A percentile compares a stretch with the other conserved stretches of the same genome.
Evolutionary conservation across 2,329 filamentous ascomycete genomes (phyloP).

Genomic region (Alternaria ethzedia): DNA sequence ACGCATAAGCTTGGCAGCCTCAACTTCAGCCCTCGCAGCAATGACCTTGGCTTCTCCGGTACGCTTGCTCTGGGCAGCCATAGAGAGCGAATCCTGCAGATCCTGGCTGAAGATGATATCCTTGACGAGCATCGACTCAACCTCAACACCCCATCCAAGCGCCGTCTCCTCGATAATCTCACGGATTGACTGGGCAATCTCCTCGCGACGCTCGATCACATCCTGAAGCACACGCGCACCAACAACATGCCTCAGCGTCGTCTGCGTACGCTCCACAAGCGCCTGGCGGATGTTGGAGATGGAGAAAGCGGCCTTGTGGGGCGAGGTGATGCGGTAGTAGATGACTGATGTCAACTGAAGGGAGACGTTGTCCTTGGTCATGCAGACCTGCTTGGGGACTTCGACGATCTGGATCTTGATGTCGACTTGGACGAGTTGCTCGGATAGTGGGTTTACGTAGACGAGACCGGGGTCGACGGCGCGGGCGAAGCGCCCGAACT

Average conservation of each 20-base stretch:
- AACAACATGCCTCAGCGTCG: slow-evolving; percentile 94
- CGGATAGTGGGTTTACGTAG: slow-evolving; percentile 95
- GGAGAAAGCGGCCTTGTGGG: slow-evolving; percentile 96
- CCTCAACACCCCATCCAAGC: slow-evolving; percentile 89
- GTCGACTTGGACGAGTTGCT: slow-evolving; percentile 88
- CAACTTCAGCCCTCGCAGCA: slow-evolving; percentile 93
- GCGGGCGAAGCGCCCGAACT: slow-evolving; percentile 93
- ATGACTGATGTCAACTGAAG: slow-evolving; percentile 94
- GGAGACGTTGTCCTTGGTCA: slow-evolving; percentile 99
- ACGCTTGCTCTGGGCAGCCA: slow-evolving; percentile 98
- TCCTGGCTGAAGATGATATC: slow-evolving; percentile 98
- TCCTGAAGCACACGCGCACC: slow-evolving; percentile 95
- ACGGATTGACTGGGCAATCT: slow-evolving; percentile 91
- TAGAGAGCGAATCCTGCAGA: slow-evolving; percentile 92
- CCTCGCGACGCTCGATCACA: slow-evolving; percentile 96
- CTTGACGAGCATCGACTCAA: slow-evolving; percentile 99
- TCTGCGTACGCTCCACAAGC: slow-evolving; percentile 97
- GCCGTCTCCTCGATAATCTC: slow-evolving; percentile 98
- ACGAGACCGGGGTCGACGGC: slow-evolving; percentile 96
- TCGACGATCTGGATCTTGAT: slow-evolving; percentile 99
- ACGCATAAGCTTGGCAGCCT: slow-evolving; percentile 84
- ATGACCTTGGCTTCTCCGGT: slow-evolving; percentile 99
- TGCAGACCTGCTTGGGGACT: slow-evolving; percentile 95
- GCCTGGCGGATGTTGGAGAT: slow-evolving; percentile 94
- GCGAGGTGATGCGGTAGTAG: slow-evolving; percentile 96